phyloP scores from a whole-genome alignment of 2,329 filamentous ascomycete genomes.

The Polytolypa hystricis region DNA sequence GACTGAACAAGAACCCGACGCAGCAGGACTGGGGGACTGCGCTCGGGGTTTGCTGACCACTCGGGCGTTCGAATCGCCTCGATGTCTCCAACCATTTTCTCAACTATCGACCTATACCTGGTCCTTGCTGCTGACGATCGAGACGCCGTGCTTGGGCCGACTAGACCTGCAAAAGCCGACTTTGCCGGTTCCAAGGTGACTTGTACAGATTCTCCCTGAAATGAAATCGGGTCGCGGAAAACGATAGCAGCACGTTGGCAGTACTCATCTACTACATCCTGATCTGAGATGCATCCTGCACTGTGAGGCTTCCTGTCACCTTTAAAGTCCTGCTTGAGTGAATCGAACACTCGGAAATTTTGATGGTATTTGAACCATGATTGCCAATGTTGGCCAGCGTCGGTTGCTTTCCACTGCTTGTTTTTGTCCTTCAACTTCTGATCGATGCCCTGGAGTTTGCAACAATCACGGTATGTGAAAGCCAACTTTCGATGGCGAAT shows the following conservation, averaged over 20 bases:
- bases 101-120: not conserved
- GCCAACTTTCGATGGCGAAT: slow-evolving; percentile 8
- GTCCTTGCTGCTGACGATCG: not conserved
- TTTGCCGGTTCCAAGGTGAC: not conserved
- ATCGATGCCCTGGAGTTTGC: slow-evolving; percentile 6
- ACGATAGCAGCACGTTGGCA: slow-evolving; percentile 1
- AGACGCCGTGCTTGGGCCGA: not conserved
- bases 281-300: slow-evolving; percentile 1
- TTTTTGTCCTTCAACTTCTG: slow-evolving; percentile 3
- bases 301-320: not conserved
- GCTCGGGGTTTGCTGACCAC: not conserved
- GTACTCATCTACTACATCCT: slow-evolving; percentile 8
- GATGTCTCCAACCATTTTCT: not conserved
- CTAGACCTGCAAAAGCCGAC: not conserved
- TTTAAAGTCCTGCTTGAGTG: not conserved
- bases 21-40: not conserved
- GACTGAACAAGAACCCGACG: not conserved
- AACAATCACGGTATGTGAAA: slow-evolving; percentile 9
- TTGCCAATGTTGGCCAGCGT: slow-evolving; percentile 10
- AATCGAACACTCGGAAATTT: not conserved
- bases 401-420: slow-evolving; percentile 3
- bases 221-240: slow-evolving; percentile 4
- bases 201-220: not conserved
- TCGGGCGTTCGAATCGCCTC: not conserved
- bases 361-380: not conserved